Evolutionary conservation across 2,329 filamentous ascomycete species (phyloP).

Genomic region (Sphaerulina populicola): DNA sequence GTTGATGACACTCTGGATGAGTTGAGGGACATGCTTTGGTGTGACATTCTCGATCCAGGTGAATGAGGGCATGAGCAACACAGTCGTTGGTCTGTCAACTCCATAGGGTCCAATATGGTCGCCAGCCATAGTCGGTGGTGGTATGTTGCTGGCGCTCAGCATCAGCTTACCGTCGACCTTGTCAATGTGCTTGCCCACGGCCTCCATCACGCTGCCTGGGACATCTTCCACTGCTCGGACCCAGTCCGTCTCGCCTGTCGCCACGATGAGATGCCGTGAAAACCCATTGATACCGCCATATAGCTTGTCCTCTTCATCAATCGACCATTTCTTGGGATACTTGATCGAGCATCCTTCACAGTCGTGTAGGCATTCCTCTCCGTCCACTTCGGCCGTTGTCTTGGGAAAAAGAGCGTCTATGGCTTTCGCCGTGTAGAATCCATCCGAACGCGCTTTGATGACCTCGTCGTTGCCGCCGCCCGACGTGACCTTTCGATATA

Average conservation of each 20-base stretch:
- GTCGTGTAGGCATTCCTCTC: constrained; percentile 81
- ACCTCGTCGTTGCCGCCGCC: constrained; percentile 7
- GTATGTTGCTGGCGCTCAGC: constrained; percentile 87
- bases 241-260: constrained; percentile 96
- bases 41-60: constrained; percentile 75
- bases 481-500: constrained; percentile 9
- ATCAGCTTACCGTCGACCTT: constrained; percentile 53
- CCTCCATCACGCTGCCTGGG: constrained; percentile 54
- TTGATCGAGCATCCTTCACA: constrained; percentile 71
- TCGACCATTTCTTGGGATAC: constrained; percentile 64
- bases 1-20: constrained; percentile 65
- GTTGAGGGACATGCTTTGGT: constrained; percentile 59
- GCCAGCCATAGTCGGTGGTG: constrained; percentile 58
- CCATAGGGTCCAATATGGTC: constrained; percentile 45
- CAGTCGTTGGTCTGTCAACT: constrained; percentile 61
- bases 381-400: constrained; percentile 68
- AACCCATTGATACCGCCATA: constrained; percentile 82
- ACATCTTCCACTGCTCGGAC: constrained; percentile 81
- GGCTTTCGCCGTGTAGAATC: constrained; percentile 43
- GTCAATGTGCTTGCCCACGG: constrained; percentile 36
- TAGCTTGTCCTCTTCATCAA: constrained; percentile 68
- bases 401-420: constrained; percentile 59
- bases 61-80: constrained; percentile 79
- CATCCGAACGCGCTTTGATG: constrained; percentile 29
- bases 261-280: constrained; percentile 82